Evolutionary conservation across 2,329 filamentous ascomycete genomes (phyloP).

Genomic region (Diaporthe sp.): DNA sequence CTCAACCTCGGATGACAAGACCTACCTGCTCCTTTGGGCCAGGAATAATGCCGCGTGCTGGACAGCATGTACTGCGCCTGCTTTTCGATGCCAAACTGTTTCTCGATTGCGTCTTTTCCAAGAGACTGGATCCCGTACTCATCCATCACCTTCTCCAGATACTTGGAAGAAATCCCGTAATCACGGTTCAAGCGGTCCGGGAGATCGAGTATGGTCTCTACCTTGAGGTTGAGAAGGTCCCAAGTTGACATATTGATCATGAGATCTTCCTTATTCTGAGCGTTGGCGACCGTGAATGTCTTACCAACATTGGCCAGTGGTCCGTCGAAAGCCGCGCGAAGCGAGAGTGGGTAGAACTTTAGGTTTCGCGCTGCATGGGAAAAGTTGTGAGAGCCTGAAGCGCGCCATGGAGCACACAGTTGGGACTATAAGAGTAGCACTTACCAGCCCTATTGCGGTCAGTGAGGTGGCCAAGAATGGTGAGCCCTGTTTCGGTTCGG

Average conservation of each 20-base stretch:
- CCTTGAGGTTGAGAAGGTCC: slow-evolving; percentile 60
- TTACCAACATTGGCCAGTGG: slow-evolving; percentile 47
- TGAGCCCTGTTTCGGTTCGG: fast-evolving
- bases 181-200: slow-evolving; percentile 52
- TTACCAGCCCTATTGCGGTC: slow-evolving; percentile 23
- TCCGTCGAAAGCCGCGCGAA: slow-evolving; percentile 41
- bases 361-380: slow-evolving; percentile 51
- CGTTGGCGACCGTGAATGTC: slow-evolving; percentile 49
- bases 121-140: slow-evolving; percentile 55
- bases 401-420: not conserved
- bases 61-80: slow-evolving; percentile 53
- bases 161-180: slow-evolving; percentile 54
- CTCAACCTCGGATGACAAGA: not conserved
- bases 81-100: slow-evolving; percentile 47
- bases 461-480: not conserved
- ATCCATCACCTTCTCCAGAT: slow-evolving; percentile 48
- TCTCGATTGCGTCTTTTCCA: slow-evolving; percentile 54
- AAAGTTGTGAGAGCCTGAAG: not conserved
- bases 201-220: slow-evolving; percentile 54
- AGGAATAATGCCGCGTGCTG: slow-evolving; percentile 61
- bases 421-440: not conserved
- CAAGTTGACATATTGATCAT: slow-evolving; percentile 49
- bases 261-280: slow-evolving; percentile 45
- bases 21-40: slow-evolving; percentile 61
- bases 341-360: slow-evolving; percentile 55